A percentile compares a stretch with the other conserved stretches of the same genome.
Evolutionary conservation across 306 rosid genomes (phyloP).

Genomic region (Rubus parviflorus): DNA sequence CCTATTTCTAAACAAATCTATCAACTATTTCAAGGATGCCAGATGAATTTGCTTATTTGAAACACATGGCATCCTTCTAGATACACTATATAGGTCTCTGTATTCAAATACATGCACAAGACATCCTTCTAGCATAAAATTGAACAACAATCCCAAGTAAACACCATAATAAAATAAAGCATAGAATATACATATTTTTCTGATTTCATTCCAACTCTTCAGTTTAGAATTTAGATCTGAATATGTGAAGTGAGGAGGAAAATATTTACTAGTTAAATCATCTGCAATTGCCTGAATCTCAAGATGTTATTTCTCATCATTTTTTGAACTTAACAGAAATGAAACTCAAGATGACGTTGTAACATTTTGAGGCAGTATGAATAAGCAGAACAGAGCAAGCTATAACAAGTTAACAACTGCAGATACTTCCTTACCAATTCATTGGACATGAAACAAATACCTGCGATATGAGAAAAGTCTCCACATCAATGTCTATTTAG

Average conservation of each 20-base stretch:
- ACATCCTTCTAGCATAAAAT: neutral
- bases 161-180: no score
- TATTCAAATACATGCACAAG: neutral
- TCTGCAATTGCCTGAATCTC: neutral
- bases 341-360: neutral
- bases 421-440: constrained; percentile 69
- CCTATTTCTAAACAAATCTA: neutral
- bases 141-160: no score
- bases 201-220: neutral
- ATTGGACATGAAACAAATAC: constrained; percentile 93
- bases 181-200: no score
- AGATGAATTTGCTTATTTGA: neutral
- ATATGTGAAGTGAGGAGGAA: neutral
- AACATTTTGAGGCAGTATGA: constrained; percentile 2
- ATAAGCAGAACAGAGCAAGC: constrained; percentile 6
- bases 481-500: constrained; percentile 32
- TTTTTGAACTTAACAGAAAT: neutral
- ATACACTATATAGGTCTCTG: neutral
- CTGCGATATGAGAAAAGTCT: constrained; percentile 43
- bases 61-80: neutral
- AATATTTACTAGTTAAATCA: neutral
- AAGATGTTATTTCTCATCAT: neutral
- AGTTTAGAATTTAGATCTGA: neutral
- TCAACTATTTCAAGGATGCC: neutral
- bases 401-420: constrained; percentile 1